These are phyloP conservation scores for Lactarius pseudohatsudake DNA, from an alignment of 768 basidiomycete species.

Conservation along the genomic window DNA sequence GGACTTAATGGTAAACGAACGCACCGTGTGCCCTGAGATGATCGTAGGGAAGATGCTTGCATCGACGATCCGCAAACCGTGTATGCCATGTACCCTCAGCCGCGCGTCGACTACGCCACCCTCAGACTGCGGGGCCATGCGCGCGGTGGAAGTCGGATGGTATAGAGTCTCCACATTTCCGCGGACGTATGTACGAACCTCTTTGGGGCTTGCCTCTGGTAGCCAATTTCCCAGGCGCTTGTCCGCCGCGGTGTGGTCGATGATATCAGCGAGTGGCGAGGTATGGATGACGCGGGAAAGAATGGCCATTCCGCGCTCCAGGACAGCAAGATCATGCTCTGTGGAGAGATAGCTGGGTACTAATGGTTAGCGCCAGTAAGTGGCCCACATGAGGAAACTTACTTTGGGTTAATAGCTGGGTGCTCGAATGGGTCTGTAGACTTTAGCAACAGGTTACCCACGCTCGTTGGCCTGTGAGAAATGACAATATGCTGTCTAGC, in stretches of 20 bases:
- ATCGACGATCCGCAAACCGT: constrained; percentile 47
- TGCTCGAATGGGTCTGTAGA: constrained; percentile 43
- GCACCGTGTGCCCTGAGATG: constrained; percentile 47
- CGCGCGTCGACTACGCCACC: constrained; percentile 46
- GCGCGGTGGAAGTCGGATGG: constrained; percentile 45
- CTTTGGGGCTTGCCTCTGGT: constrained; percentile 36
- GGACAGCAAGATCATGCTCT: constrained; percentile 40
- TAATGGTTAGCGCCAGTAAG: constrained; percentile 11
- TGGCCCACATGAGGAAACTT: constrained; percentile 20
- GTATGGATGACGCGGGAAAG: constrained; percentile 41
- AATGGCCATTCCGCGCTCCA: constrained; percentile 44
- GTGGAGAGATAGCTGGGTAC: constrained; percentile 43
- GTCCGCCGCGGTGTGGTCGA: constrained; percentile 37
- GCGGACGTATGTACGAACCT: constrained; percentile 39
- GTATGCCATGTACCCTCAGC: constrained; percentile 45
- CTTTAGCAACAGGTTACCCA: constrained; percentile 42
- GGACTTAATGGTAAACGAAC: constrained; percentile 22
- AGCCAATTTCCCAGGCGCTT: constrained; percentile 42
- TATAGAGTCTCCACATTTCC: constrained; percentile 43
- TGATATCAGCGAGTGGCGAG: constrained; percentile 40
- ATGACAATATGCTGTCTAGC: background rate
- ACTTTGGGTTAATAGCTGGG: constrained; percentile 49
- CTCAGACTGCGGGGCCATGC: constrained; percentile 39
- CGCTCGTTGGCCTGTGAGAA: constrained; percentile 43
- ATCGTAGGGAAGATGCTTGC: constrained; percentile 47